Conservation (phyloP, 2,329 filamentous ascomycete species). For the Zymoseptoria brevis region DNA sequence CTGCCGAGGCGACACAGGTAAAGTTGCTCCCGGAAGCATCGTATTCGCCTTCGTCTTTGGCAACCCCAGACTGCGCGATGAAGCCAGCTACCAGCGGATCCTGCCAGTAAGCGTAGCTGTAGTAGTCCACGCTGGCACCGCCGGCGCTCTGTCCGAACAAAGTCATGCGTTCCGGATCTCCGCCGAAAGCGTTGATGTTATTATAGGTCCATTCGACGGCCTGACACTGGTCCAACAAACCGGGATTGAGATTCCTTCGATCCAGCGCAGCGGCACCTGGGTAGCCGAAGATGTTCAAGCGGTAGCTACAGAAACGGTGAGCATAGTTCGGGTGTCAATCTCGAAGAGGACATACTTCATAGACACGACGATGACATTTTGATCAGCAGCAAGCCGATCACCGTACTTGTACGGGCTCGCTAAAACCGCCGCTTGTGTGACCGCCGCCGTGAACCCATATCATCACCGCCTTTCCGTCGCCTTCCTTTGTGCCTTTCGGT, state of each 20-base stretch:
- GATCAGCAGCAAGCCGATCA: conserved; percentile 10
- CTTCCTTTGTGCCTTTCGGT: conserved; percentile 19
- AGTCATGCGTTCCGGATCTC: conserved; percentile 19
- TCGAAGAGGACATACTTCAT: conserved; percentile 3
- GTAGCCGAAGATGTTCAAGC: conserved; percentile 19
- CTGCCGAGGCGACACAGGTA: conserved; percentile 7
- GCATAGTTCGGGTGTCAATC: background rate
- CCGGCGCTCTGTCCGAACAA: conserved; percentile 24
- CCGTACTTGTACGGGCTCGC: conserved; percentile 14
- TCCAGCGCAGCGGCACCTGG: conserved; percentile 19
- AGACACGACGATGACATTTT: conserved; percentile 12
- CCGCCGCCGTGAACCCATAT: conserved; percentile 23
- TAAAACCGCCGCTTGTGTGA: conserved; percentile 6
- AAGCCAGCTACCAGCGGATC: conserved; percentile 31
- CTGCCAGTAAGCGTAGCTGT: conserved; percentile 27
- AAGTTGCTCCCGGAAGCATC: conserved; percentile 8
- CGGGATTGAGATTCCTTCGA: conserved; percentile 22
- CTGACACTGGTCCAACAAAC: conserved; percentile 31
- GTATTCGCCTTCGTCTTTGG: conserved; percentile 15
- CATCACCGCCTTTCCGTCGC: conserved; percentile 30
- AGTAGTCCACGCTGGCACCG: conserved; percentile 20
- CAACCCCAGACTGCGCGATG: conserved; percentile 31
- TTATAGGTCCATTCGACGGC: conserved; percentile 33
- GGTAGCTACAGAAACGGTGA: conserved; percentile 14
- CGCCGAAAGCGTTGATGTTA: conserved; percentile 29